Base-by-base conservation (phyloP, 2,329 filamentous ascomycete genomes). In the Podosphaera aphanis region DNA sequence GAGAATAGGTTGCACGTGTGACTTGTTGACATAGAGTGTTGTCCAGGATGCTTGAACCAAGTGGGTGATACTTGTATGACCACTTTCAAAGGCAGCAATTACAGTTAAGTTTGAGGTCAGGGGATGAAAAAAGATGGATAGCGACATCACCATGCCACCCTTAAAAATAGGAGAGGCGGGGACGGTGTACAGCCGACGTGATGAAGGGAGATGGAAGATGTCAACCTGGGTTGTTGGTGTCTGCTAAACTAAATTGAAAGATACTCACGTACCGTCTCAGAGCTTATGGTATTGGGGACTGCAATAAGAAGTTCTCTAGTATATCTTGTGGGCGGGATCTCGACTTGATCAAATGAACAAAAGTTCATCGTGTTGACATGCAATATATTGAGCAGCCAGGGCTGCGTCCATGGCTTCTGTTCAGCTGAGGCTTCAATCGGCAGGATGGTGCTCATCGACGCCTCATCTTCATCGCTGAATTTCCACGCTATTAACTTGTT, bases 361-460 rank as follows among this genome's bases (percentile, higher is more conserved):
- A 95, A 98, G 58, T 95, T 98, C 64, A 95, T 73, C 1, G 88
- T 84, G 57, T 94, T 94, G 38, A 95, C 84, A 4, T 81, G 69
- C 4, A 98, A 64, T 3, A 82, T 71, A 61, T 93, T 74, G 19
- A 93, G 61, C n/a, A 94, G 65, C 84, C 83, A 93, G 25, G 90
- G 90, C 55, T 77, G 70, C 16, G 69, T 71, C 51, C 64, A 70
- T 43, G 60, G 60, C 40, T 60, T 62, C 8, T 33, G 8, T 13
- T 33, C 29, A 23, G 59, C 60, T 1, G 59, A 64, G 41, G 64
- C 62, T 49, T 92, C 83, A 27, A 88, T 70, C 0, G 88, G 88
- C 11, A 92, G 64, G 7, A 64, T 65, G 29, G 69, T 77, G 54
- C 77, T 81, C 51, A 93, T 65, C 15, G 65, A 60, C 19, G 66